A percentile compares a stretch with the other conserved stretches of the same genome.
These are phyloP conservation scores for Fusarium euwallaceae DNA, from an alignment of 2,329 filamentous ascomycete species.

Conservation along the genomic window DNA sequence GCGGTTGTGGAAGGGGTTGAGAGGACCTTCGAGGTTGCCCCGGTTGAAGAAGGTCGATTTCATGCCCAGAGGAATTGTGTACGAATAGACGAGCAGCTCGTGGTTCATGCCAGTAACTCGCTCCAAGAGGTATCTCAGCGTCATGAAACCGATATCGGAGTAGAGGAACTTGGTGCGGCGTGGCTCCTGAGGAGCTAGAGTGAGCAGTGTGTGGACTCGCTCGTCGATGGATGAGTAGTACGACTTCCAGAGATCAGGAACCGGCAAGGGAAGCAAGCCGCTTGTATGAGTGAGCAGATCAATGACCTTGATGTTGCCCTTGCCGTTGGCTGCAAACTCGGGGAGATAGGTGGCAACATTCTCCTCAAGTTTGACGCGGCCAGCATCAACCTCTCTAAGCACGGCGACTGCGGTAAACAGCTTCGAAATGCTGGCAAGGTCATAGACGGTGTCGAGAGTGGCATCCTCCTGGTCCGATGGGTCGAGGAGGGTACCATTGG, in stretches of 20 bases:
- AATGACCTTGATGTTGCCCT: neutral
- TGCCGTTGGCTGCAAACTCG: neutral
- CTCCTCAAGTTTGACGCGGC: neutral
- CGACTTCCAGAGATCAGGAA: neutral
- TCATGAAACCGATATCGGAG: conserved; percentile 50
- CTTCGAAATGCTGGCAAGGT: conserved; percentile 56
- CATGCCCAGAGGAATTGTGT: conserved; percentile 44
- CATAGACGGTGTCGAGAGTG: conserved; percentile 53
- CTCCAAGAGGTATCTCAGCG: conserved; percentile 45
- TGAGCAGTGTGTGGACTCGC: conserved; percentile 10
- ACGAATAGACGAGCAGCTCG: conserved; percentile 51
- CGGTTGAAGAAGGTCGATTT: conserved; percentile 13
- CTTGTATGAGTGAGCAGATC: neutral
- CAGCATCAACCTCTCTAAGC: conserved; percentile 48
- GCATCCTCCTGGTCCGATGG: conserved; percentile 43
- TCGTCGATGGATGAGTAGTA: conserved; percentile 2
- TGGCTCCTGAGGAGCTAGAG: neutral
- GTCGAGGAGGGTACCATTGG: conserved; percentile 48
- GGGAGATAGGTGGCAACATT: neutral
- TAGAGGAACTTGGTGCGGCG: conserved; percentile 41
- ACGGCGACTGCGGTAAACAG: conserved; percentile 53
- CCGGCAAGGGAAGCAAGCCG: neutral
- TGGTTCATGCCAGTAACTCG: conserved; percentile 51
- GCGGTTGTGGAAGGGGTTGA: conserved; percentile 15
- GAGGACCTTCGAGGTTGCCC: conserved; percentile 9